phyloP scores from a whole-genome alignment of 108 stramenopile genomes.

The Cylindrotheca fusiformis region DNA sequence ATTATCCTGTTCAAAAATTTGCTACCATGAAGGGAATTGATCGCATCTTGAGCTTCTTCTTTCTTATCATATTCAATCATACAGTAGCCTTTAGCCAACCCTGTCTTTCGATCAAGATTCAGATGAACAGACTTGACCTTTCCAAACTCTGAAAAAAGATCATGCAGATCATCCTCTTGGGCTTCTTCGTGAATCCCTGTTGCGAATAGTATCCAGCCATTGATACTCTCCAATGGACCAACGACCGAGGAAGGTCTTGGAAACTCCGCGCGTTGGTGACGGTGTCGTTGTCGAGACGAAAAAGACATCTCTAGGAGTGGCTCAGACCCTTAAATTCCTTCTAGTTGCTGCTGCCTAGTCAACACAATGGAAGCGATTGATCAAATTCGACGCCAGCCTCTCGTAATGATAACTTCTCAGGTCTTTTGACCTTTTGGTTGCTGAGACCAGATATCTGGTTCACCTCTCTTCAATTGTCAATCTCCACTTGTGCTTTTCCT shows the following conservation, averaged over 20 bases:
- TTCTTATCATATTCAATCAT: constrained; percentile 35
- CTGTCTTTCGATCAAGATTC: constrained; percentile 59
- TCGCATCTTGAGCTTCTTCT: constrained; percentile 48
- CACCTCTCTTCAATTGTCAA: no score
- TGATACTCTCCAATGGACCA: constrained; percentile 50
- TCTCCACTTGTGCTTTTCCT: no score
- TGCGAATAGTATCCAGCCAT: constrained; percentile 78
- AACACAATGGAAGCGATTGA: no score
- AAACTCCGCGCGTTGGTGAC: not conserved
- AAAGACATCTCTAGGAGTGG: no score
- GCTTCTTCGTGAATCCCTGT: constrained; percentile 70
- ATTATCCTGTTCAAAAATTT: constrained; percentile 54
- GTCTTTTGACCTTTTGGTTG: no score
- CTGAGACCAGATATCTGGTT: no score
- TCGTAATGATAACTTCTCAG: no score
- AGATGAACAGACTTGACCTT: constrained; percentile 48
- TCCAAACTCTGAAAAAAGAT: constrained; percentile 54
- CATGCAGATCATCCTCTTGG: constrained; percentile 60
- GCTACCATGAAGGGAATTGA: constrained; percentile 51
- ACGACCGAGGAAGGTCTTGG: constrained; percentile 11
- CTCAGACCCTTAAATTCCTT: no score
- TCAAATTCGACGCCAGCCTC: no score
- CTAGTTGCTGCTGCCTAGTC: no score
- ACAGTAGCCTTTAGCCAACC: constrained; percentile 56
- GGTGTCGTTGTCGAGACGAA: not conserved